Evolutionary conservation across 495 filamentous ascomycete species (phyloP).

Genomic region (Penicillium alfredii): DNA sequence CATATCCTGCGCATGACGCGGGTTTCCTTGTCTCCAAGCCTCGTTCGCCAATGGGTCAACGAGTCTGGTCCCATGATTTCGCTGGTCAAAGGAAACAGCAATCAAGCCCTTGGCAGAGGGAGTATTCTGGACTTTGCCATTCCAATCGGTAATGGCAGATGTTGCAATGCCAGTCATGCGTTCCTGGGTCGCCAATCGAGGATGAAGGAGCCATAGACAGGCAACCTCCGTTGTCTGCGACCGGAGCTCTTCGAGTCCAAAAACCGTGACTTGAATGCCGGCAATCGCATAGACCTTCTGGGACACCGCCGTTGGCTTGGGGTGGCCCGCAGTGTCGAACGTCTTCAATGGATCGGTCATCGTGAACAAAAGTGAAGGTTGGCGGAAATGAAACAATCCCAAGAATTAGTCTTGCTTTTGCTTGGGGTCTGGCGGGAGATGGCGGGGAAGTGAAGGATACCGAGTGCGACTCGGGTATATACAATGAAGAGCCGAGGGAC

Average conservation of each 20-base stretch:
- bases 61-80: constrained; percentile 78
- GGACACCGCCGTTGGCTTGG: constrained; percentile 47
- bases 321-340: constrained; percentile 18
- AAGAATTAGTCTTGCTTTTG: too few relatives aligned
- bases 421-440: too few relatives aligned
- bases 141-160: constrained; percentile 54
- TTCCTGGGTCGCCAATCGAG: constrained; percentile 59
- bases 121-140: constrained; percentile 27
- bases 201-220: constrained; percentile 84
- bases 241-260: constrained; percentile 69
- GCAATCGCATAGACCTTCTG: constrained; percentile 57
- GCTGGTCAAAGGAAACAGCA: constrained; percentile 76
- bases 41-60: constrained; percentile 57
- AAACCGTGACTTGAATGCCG: constrained; percentile 70
- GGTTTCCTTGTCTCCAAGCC: constrained; percentile 74
- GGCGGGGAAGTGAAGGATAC: constrained; percentile 7
- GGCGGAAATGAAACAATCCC: too few relatives aligned
- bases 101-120: constrained; percentile 53
- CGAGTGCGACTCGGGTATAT: constrained; percentile 18
- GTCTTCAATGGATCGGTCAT: constrained; percentile 38
- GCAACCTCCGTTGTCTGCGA: constrained; percentile 47
- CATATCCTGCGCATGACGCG: constrained; percentile 83
- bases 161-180: constrained; percentile 61
- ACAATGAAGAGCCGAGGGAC: constrained; percentile 15
- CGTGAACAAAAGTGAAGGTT: too few relatives aligned